Base-by-base conservation (phyloP, 2,329 filamentous ascomycete genomes). In the Mycosphaerella sp. region DNA sequence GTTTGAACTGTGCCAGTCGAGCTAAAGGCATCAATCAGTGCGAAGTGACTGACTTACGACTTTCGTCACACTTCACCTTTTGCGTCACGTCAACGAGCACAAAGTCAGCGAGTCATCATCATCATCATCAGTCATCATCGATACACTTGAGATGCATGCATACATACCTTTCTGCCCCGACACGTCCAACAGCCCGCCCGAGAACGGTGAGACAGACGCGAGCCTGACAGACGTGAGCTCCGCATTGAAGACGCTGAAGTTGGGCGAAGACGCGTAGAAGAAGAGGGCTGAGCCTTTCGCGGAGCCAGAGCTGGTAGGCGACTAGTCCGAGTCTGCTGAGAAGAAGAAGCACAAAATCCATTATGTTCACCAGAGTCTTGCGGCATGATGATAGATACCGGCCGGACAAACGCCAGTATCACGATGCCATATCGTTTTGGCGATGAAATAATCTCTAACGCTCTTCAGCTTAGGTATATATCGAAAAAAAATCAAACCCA, bases 191-290 rank as follows among this genome's bases (percentile, higher is more conserved):
- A 79, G 50, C 76, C 76, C 30, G 75, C 77, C 54, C 76, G 67
- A 42, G 76, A 79, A 49, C 76, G 71, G 49, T 77, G 76, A 36
- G 76, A 76, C 12, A 79, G 68, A 45, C 76, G 71, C 18, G 75
- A 64, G 8, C n/a, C n/a, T n/a, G n/a, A n/a, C n/a, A n/a, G n/a
- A n/a, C n/a, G n/a, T n/a, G n/a, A n/a, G n/a, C n/a, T n/a, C n/a
- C n/a, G n/a, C n/a, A n/a, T n/a, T n/a, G n/a, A n/a, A n/a, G 21
- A 21, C 4, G 21, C 6, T 21, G 21, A 21, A 21, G 21, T 21
- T 27, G 54, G 27, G 41, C 52, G 56, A 28, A 54, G 52, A 34
- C 42, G 68, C 51, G 43, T 60, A 64, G 63, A 42, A 13, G 57
- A 47, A 48, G 44, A 56, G 6, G 21, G 21, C 41, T 50, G 52